Percentiles rank a stretch among this genome's conserved stretches.
These are phyloP conservation scores for Sugiyamaella novakii DNA, from an alignment of 1,139 yeast species.

Conservation along the genomic window DNA sequence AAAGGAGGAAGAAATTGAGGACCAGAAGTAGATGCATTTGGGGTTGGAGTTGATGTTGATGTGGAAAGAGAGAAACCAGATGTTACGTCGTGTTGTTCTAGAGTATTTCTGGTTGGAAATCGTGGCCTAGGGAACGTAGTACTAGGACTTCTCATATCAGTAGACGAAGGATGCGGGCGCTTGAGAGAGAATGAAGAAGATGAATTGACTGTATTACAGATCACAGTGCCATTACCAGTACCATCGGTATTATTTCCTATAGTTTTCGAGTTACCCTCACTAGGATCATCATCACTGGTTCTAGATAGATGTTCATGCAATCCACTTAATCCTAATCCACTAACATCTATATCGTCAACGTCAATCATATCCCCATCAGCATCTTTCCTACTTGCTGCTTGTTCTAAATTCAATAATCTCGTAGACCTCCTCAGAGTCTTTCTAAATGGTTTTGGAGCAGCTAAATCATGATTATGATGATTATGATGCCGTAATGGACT, in stretches of 20 bases:
- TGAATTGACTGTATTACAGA: not conserved
- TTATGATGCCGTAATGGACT: slow-evolving; percentile 15
- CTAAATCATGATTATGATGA: slow-evolving; percentile 10
- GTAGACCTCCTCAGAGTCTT: slow-evolving; percentile 43
- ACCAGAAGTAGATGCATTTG: not conserved
- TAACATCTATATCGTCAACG: slow-evolving; percentile 7
- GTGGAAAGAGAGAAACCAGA: slow-evolving; percentile 13
- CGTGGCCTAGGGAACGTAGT: slow-evolving; percentile 19
- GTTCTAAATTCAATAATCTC: slow-evolving; percentile 46
- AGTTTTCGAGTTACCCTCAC: no score
- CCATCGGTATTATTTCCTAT: no score
- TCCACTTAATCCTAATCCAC: slow-evolving; percentile 1
- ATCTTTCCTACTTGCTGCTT: slow-evolving; percentile 31
- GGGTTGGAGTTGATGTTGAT: slow-evolving; percentile 19
- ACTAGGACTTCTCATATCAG: slow-evolving; percentile 13
- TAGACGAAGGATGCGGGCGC: slow-evolving; percentile 23
- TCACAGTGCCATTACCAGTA: not conserved
- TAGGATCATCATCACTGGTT: not conserved
- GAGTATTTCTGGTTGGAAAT: slow-evolving; percentile 30
- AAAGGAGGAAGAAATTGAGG: slow-evolving; percentile 17
- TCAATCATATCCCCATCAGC: slow-evolving; percentile 16
- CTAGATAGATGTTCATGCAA: not conserved
- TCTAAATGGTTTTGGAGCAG: slow-evolving; percentile 21
- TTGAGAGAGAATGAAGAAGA: slow-evolving; percentile 19
- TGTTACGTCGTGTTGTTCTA: slow-evolving; percentile 18